Conservation (phyloP, 2,329 filamentous ascomycete species). For the Westerdykella sp. region DNA sequence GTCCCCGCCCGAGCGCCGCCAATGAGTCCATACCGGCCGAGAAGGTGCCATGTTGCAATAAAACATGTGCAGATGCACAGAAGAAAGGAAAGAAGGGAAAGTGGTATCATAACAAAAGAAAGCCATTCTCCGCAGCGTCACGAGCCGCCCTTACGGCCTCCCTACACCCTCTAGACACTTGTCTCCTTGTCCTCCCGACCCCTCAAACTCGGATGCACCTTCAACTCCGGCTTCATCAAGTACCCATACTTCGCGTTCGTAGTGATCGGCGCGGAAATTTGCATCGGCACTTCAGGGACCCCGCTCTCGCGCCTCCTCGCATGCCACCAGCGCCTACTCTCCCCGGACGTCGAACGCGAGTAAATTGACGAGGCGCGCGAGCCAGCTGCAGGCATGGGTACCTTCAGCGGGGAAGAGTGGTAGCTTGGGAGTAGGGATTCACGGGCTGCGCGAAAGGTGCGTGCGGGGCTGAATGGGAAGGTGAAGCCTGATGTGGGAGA, state of each 20-base stretch:
- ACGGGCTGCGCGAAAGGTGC: conserved; percentile 36
- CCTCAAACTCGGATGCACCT: conserved; percentile 46
- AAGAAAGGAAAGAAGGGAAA: conserved; percentile 12
- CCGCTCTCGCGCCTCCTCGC: conserved; percentile 35
- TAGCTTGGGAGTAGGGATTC: conserved; percentile 44
- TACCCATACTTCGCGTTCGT: conserved; percentile 50
- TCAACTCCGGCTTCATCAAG: conserved; percentile 51
- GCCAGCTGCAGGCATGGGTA: conserved; percentile 18
- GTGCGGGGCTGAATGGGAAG: conserved; percentile 30
- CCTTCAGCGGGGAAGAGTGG: conserved; percentile 35
- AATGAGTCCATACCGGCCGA: no score
- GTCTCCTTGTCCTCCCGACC: conserved; percentile 25
- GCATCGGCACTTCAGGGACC: conserved; percentile 43
- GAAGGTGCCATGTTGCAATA: no score
- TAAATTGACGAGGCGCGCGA: conserved; percentile 29
- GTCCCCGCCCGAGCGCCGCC: no score
- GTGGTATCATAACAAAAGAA: conserved; percentile 29
- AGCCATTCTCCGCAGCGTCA: background rate
- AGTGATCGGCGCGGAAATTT: conserved; percentile 53
- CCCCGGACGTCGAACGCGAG: conserved; percentile 28
- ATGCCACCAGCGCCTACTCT: conserved; percentile 2
- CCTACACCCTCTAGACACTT: conserved; percentile 16
- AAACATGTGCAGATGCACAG: no score
- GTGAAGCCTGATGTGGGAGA: conserved; percentile 22
- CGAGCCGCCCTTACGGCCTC: background rate